Evolutionary conservation across 2,329 filamentous ascomycete species (phyloP), one percentile per base, ranked within the genome.

Genomic region (Cadophora gregata): DNA sequence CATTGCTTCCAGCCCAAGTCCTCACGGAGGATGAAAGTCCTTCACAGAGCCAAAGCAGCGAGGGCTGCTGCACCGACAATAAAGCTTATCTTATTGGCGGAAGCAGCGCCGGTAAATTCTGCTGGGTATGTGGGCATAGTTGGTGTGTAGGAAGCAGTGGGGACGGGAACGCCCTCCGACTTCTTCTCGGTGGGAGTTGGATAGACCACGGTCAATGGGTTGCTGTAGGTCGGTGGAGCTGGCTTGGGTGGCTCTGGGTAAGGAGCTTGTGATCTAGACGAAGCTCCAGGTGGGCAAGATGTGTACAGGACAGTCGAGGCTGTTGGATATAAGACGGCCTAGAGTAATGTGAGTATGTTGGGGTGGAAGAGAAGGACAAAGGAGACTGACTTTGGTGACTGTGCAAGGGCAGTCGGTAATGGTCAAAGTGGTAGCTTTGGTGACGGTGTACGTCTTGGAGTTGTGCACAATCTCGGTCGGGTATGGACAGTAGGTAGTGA

Each of bases 401-500:
- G 68, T 70, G 60, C 73, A 70, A 61, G 72, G 70, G 31, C 71
- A 65, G 55, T 76, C 67, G 27, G 63, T 68, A 50, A 66, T 67
- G 64, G 81, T 84, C 75, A 83, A 72, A 62, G 79, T 80, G 56
- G 80, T 80, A 64, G 81, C 86, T 81, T 85, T 81, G 71, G 88
- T 88, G 80, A 93, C 82, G 74, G 85, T 90, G 85, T 90, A 91
- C 14, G 63, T 64, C 27, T 64, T 33, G 29, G 63, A 65, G 33
- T 66, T 65, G 48, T 70, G 70, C 38, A 67, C 63, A 38, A 70
- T 65, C 16, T 62, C 64, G 21, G 73, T 72, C 31, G 67, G 63
- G 21, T 68, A 59, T 16, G 72, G 71, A 66, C 82, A 85, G 81
- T 83, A 75, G 72, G 82, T 72, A 12, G 82, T 81, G 67, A 80